phyloP scores from a whole-genome alignment of 257 asterid genomes.

The Datura wrightii region DNA sequence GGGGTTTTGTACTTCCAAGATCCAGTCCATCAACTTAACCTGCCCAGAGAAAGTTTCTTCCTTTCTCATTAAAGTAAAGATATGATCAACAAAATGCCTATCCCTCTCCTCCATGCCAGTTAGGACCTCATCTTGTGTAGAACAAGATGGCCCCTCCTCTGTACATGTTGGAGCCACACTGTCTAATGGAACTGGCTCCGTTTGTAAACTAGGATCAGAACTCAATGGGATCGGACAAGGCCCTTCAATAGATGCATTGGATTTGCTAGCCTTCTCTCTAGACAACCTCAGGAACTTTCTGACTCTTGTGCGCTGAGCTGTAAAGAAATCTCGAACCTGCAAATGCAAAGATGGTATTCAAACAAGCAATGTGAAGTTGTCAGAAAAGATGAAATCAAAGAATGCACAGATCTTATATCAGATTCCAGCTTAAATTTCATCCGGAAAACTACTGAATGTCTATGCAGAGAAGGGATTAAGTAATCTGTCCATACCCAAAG shows the following conservation, averaged over 20 bases:
- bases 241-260: conserved; percentile 49
- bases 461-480: conserved; percentile 17
- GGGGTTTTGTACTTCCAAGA: conserved; percentile 71
- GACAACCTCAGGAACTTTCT: conserved; percentile 76
- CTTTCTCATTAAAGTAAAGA: conserved; percentile 78
- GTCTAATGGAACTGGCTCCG: conserved; percentile 69
- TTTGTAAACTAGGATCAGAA: conserved; percentile 50
- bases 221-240: conserved; percentile 50
- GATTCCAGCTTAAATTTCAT: not conserved
- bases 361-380: not conserved
- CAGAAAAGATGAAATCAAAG: not conserved
- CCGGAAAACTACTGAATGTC: not conserved
- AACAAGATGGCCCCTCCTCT: conserved; percentile 69
- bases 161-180: conserved; percentile 54
- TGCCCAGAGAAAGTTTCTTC: conserved; percentile 92
- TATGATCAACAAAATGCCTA: conserved; percentile 62
- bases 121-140: conserved; percentile 55
- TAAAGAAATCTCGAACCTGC: conserved; percentile 88
- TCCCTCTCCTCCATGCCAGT: conserved; percentile 68
- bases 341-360: conserved; percentile 29
- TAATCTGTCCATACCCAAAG: not conserved
- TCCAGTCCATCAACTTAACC: conserved; percentile 86
- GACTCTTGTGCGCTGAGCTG: conserved; percentile 79
- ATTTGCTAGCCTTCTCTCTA: conserved; percentile 60
- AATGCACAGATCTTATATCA: conserved; percentile 1